phyloP scores from a whole-genome alignment of 176 grass and related monocot genomes.

The Avena atlantica region DNA sequence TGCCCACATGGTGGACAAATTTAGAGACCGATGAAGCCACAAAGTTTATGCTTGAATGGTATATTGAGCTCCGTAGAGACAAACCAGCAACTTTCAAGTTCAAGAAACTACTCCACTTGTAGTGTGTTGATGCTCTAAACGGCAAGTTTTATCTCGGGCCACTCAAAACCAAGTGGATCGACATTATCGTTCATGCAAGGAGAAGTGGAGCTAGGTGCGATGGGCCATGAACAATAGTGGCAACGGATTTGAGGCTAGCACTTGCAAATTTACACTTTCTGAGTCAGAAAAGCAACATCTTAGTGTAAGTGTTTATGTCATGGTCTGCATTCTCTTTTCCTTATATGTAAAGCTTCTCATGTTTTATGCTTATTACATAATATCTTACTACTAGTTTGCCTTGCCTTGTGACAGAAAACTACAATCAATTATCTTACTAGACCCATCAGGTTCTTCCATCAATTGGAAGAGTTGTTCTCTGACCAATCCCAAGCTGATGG shows the following conservation, averaged over 20 bases:
- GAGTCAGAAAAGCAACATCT: not conserved
- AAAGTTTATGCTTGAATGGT: slow-evolving; percentile 27
- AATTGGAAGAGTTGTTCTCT: no score
- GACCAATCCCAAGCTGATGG: no score
- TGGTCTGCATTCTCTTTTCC: not conserved
- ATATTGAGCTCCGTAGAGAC: not conserved
- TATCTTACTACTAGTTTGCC: not conserved
- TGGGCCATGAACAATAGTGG: not conserved
- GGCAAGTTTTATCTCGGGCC: not conserved
- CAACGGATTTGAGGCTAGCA: not conserved
- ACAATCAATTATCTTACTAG: no score
- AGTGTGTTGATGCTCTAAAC: slow-evolving; percentile 9
- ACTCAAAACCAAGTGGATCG: slow-evolving; percentile 7
- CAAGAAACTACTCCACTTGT: slow-evolving; percentile 16
- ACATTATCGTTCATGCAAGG: not conserved
- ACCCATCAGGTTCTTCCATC: no score
- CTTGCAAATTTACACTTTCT: not conserved
- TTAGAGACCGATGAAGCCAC: not conserved
- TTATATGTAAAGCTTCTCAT: not conserved
- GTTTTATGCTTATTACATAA: not conserved
- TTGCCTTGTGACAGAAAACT: not conserved
- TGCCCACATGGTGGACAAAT: no score
- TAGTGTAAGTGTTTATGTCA: not conserved
- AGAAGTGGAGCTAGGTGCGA: not conserved
- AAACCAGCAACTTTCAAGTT: slow-evolving; percentile 19